These are phyloP conservation scores for Diaporthe amygdali DNA, from an alignment of 2,329 filamentous ascomycete genomes.

Conservation along the genomic window DNA sequence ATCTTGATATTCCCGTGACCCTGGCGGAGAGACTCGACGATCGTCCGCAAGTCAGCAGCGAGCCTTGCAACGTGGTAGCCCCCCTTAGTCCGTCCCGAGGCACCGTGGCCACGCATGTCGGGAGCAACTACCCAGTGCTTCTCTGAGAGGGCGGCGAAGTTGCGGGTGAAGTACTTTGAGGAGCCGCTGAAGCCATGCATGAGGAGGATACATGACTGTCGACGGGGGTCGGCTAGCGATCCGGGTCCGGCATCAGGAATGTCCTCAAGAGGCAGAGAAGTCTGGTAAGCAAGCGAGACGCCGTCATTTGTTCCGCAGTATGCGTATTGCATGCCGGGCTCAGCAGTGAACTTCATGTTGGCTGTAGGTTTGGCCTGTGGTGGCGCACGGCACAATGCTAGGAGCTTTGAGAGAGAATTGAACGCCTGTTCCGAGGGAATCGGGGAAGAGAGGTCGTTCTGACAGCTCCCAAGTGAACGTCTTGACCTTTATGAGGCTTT, in stretches of 20 bases:
- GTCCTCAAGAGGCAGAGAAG: constrained; percentile 36
- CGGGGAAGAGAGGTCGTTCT: background rate
- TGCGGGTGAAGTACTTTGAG: constrained; percentile 44
- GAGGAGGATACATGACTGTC: constrained; percentile 38
- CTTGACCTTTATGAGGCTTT: background rate
- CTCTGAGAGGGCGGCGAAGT: constrained; percentile 34
- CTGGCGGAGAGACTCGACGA: constrained; percentile 35
- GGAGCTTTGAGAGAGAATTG: too few relatives aligned
- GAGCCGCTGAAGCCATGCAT: constrained; percentile 48
- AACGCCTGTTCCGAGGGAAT: background rate
- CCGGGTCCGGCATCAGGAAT: constrained; percentile 13
- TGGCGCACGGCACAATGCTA: background rate
- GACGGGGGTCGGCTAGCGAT: constrained; percentile 21
- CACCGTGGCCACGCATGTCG: constrained; percentile 46
- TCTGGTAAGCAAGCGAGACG: constrained; percentile 40
- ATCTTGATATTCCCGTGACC: constrained; percentile 27
- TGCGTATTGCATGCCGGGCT: constrained; percentile 36
- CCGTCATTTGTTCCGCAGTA: constrained; percentile 37
- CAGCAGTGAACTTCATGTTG: constrained; percentile 17
- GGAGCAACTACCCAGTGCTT: constrained; percentile 43
- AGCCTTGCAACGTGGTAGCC: constrained; percentile 47
- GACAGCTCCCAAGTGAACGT: background rate
- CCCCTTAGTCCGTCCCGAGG: constrained; percentile 35
- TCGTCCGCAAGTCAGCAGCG: constrained; percentile 40
- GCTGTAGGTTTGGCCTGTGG: background rate